These are phyloP conservation scores for Penicillium coffeae DNA, from an alignment of 495 filamentous ascomycete genomes.

Conservation along the genomic window DNA sequence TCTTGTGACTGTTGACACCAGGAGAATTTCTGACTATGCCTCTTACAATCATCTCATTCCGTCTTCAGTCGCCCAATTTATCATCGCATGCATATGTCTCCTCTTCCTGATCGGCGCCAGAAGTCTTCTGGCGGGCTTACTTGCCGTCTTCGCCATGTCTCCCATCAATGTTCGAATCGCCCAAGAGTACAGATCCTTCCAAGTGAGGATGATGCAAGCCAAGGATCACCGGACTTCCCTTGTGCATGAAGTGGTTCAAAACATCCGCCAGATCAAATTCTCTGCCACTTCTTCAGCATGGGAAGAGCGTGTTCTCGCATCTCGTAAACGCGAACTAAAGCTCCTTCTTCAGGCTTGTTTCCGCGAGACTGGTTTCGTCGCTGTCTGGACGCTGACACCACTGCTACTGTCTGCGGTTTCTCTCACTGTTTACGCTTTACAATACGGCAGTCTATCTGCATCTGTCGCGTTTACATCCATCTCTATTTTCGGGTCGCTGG, in stretches of 20 bases:
- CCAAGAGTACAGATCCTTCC: background rate
- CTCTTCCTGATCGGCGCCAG: background rate
- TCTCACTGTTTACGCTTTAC: background rate
- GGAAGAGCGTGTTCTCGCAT: background rate
- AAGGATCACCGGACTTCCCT: background rate
- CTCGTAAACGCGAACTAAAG: background rate
- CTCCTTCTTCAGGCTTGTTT: too few relatives aligned
- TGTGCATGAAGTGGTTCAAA: background rate
- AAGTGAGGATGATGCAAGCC: background rate
- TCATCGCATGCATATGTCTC: background rate
- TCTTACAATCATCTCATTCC: background rate
- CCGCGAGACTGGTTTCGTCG: background rate
- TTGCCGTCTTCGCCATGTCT: background rate
- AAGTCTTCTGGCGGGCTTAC: background rate
- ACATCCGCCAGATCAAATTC: conserved; percentile 1
- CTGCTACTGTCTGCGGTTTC: background rate
- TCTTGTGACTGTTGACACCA: background rate
- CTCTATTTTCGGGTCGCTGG: background rate
- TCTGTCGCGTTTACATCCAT: conserved; percentile 1
- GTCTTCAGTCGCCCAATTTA: background rate
- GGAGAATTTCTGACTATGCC: background rate
- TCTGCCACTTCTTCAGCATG: background rate
- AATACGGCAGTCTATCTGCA: background rate
- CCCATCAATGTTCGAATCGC: background rate
- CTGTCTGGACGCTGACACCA: background rate